Evolutionary conservation across 73 alveolate species (phyloP), one percentile per base, ranked within the genome.

Genomic region (Paramecium caudatum): DNA sequence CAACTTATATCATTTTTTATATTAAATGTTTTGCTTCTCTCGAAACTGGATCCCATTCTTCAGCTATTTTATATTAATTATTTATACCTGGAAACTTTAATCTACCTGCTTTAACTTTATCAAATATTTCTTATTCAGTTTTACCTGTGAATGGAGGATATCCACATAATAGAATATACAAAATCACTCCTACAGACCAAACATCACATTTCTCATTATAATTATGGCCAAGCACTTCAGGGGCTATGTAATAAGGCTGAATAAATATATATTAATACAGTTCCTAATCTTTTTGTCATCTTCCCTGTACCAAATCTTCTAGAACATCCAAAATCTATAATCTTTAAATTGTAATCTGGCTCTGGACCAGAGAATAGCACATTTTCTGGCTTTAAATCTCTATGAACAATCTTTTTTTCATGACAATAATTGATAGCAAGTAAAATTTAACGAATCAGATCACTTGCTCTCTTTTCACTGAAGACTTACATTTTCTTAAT

Each of bases 141-240:
- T 84, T 91, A 15, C 97, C 97, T 6, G 81, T 82, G 34, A 94
- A 94, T 0, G 97, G 97, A 4, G 97, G 97, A 25, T 93, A 74
- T 4, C 95, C 97, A 23, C 93, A 47, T n/a, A 94, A 63, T 9
- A 94, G 88, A 25, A 94, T 87, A 23, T 91, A 94, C 82, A 94
- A 61, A 9, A 94, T 94, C 23, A 94, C 95, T 8, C 97, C 97
- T 34, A 94, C 85, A 12, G 95, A 83, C 97, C 97, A 94, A 19
- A 91, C 80, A 86, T 94, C 95, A 80, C 97, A 82, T 70, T 91
- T 84, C 61, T 90, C 95, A 61, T 69, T 82, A 34, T 91, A 94
- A 55, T 91, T 70, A 39, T 83, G 50, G 12, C 91, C 86, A 27
- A 91, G 62, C 7, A 93, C 93, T 82, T 94, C 95, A 8, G 97